phyloP scores from a whole-genome alignment of 306 rosid species.

The Quercus cerris region DNA sequence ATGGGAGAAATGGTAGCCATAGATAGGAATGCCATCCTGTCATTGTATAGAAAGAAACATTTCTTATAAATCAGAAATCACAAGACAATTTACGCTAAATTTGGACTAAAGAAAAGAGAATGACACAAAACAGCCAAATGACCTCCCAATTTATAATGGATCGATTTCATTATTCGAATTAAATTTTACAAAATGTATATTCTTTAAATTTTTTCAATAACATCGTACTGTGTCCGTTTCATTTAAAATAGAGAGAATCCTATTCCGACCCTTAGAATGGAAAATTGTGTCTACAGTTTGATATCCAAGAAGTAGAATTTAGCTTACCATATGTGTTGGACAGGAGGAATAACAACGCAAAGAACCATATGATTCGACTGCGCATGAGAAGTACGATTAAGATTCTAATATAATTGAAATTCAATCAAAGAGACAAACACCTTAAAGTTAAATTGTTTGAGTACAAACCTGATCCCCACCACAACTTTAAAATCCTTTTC shows the following conservation, averaged over 20 bases:
- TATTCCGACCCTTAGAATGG: too few relatives aligned
- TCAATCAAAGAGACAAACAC: slow-evolving; percentile 10
- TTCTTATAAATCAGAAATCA: not conserved
- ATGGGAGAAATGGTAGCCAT: slow-evolving; percentile 81
- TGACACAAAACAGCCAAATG: not conserved
- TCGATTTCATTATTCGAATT: too few relatives aligned
- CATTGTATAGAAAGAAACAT: not conserved
- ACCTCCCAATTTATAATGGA: too few relatives aligned
- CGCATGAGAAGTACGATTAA: slow-evolving; percentile 24
- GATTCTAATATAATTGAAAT: not conserved
- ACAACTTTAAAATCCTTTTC: slow-evolving; percentile 84
- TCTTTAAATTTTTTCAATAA: too few relatives aligned
- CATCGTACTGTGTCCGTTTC: too few relatives aligned
- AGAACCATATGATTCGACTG: slow-evolving; percentile 82
- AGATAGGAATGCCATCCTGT: slow-evolving; percentile 69
- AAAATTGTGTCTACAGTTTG: not conserved
- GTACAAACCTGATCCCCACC: slow-evolving; percentile 73
- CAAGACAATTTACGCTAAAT: not conserved
- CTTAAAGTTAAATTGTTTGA: not conserved
- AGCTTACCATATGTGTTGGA: slow-evolving; percentile 63
- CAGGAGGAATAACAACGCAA: slow-evolving; percentile 61
- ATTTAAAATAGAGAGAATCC: too few relatives aligned
- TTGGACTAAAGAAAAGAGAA: not conserved
- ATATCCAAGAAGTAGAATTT: too few relatives aligned
- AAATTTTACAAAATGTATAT: too few relatives aligned